A percentile compares a stretch with the other conserved stretches of the same genome.
These are phyloP conservation scores for Plantago rigida DNA, from an alignment of 305 asterid genomes.

Conservation along the genomic window DNA sequence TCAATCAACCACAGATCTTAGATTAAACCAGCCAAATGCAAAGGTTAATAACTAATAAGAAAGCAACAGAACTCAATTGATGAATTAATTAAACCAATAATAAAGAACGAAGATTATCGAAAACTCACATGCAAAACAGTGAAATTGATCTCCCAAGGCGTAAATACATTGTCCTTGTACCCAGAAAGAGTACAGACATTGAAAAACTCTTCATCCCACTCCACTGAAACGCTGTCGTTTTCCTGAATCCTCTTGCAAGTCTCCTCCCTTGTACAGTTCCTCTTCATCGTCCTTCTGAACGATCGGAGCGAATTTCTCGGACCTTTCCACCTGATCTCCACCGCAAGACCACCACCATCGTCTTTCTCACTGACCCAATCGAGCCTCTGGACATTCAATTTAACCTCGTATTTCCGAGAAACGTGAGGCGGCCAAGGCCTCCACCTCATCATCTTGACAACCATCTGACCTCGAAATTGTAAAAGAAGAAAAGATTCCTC, in stretches of 20 bases:
- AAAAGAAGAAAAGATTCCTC: slow-evolving; percentile 7
- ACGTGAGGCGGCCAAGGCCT: slow-evolving; percentile 96
- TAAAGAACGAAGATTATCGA: neutral
- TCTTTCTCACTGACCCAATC: slow-evolving; percentile 52
- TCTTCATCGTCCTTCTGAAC: slow-evolving; percentile 55
- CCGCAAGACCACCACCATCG: slow-evolving; percentile 49
- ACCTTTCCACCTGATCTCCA: slow-evolving; percentile 98
- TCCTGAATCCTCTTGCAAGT: slow-evolving; percentile 28
- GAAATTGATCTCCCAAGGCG: slow-evolving; percentile 88
- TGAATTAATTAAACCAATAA: slow-evolving; percentile 6
- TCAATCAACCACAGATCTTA: neutral
- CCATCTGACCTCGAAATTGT: slow-evolving; percentile 33
- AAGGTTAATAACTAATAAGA: slow-evolving; percentile 9
- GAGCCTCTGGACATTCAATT: slow-evolving; percentile 50
- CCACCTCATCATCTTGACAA: slow-evolving; percentile 90
- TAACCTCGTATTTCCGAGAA: slow-evolving; percentile 61
- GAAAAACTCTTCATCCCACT: slow-evolving; percentile 83
- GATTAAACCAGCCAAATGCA: neutral
- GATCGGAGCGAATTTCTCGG: slow-evolving; percentile 65
- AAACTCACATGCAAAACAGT: slow-evolving; percentile 70
- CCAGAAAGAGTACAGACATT: slow-evolving; percentile 56
- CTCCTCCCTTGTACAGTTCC: slow-evolving; percentile 67
- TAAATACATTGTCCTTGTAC: slow-evolving; percentile 67
- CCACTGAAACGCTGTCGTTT: slow-evolving; percentile 50
- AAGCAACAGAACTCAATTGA: slow-evolving; percentile 9